Evolutionary conservation across 306 rosid genomes (phyloP), one percentile per base, ranked within the genome.

Genomic region (Castanea mollissima): DNA sequence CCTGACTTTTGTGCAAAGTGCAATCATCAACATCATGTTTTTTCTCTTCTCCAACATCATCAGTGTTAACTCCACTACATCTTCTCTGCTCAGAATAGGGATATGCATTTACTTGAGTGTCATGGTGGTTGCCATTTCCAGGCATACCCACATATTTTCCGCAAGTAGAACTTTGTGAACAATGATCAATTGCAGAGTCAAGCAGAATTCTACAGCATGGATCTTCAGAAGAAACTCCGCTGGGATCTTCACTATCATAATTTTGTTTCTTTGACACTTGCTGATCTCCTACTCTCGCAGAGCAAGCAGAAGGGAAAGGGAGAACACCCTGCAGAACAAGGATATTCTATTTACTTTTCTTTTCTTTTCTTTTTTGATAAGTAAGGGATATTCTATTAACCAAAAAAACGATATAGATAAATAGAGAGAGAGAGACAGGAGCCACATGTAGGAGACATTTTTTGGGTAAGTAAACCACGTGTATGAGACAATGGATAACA

Each of bases 81-180:
- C 58, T 41, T 60, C 80, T 82, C 85, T 85, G 87, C 81, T 77
- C 78, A 65, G 85, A 82, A 86, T 73, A 32, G 80, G 76, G 69
- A 71, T 55, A 80, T 55, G 74, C 63, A 71, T 85, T 81, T 64
- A 81, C 79, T 75, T 71, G 76, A 82, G 78, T 77, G 55, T 70
- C 57, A 75, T 69, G 75, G 54, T 21, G 73, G 67, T 83, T 54
- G 78, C 80, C 67, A 51, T 69, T 74, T 20, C 79, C 78, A 60
- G 20, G 84, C 73, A 74, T 76, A 73, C 76, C 75, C 74, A 72
- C 54, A 70, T 72, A 29, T 52, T 68, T 76, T 74, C 71, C 23
- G 29, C 32, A 77, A 77, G 34, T 62, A 5, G 69, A 86, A 78
- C 57, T 83, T 55, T 57, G 70, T 65, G 69, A 78, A 76, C 75